Percentiles rank a stretch among this genome's conserved stretches.
These are phyloP conservation scores for Tranzscheliella williamsii DNA, from an alignment of 1,284 basidiomycete genomes.

Conservation along the genomic window DNA sequence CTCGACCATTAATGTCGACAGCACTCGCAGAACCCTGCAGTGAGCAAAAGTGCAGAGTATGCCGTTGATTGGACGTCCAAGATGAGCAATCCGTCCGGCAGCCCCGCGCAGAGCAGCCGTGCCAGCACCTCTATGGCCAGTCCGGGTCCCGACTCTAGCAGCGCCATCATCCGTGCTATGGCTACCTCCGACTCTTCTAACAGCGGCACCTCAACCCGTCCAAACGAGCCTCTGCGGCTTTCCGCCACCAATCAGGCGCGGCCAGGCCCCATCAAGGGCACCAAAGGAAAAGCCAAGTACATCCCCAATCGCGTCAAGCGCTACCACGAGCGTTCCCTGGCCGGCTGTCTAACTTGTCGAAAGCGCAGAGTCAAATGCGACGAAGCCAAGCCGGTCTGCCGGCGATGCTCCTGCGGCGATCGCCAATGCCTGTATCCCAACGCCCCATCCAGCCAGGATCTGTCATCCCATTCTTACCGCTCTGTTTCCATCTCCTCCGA, in stretches of 20 bases:
- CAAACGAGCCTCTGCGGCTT: not conserved
- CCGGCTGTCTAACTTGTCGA: conserved; percentile 30
- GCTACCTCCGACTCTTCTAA: not conserved
- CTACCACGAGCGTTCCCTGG: conserved; percentile 32
- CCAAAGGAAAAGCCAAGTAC: conserved; percentile 35
- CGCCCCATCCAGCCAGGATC: too few species aligned
- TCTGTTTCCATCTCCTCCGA: too few species aligned
- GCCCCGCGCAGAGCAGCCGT: not conserved
- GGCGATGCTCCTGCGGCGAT: conserved; percentile 25
- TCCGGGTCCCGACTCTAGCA: not conserved
- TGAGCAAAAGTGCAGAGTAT: too few species aligned
- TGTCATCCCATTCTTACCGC: too few species aligned
- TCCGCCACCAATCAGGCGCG: not conserved
- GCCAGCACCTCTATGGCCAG: not conserved
- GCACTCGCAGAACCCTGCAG: too few species aligned
- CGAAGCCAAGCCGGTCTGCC: conserved; percentile 23
- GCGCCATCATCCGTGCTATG: not conserved
- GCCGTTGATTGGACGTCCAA: too few species aligned
- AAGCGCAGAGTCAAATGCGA: conserved; percentile 38
- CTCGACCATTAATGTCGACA: too few species aligned
- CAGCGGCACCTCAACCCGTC: too few species aligned
- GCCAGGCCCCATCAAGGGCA: conserved; percentile 15
- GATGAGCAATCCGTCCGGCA: not conserved
- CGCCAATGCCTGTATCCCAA: conserved; percentile 28
- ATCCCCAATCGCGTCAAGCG: conserved; percentile 32